phyloP scores from a whole-genome alignment of 306 rosid species.

The Pyrus betulifolia region DNA sequence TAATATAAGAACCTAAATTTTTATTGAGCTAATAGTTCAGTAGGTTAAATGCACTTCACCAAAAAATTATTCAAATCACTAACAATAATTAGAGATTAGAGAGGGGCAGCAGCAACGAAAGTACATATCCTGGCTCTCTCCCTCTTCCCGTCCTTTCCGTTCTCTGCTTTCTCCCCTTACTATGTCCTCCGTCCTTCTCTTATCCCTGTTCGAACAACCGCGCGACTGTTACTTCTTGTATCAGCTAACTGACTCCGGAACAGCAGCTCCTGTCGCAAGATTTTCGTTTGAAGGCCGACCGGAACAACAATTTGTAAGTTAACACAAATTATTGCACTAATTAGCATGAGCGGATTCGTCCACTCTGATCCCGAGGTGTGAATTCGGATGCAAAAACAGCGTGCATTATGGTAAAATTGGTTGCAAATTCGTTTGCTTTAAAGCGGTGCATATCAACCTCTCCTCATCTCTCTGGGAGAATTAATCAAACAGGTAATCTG shows the following conservation, averaged over 20 bases:
- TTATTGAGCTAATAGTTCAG: no score
- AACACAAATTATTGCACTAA: no score
- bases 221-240: neutral
- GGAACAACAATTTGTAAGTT: neutral
- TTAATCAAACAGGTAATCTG: slow-evolving; percentile 68
- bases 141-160: neutral
- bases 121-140: neutral
- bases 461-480: slow-evolving; percentile 41
- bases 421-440: slow-evolving; percentile 24
- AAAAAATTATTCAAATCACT: no score
- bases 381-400: neutral
- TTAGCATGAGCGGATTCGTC: neutral
- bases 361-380: neutral
- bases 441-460: slow-evolving; percentile 57
- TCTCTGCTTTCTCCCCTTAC: neutral
- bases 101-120: neutral
- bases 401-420: slow-evolving; percentile 16
- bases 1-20: no score
- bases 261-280: neutral
- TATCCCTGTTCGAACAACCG: neutral
- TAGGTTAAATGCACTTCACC: no score
- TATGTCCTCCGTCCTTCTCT: neutral
- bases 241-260: neutral
- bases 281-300: neutral
- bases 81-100: no score